A percentile compares a stretch with the other conserved stretches of the same genome.
phyloP scores from a whole-genome alignment of 306 rosid genomes.

The Canavalia ensiformis region DNA sequence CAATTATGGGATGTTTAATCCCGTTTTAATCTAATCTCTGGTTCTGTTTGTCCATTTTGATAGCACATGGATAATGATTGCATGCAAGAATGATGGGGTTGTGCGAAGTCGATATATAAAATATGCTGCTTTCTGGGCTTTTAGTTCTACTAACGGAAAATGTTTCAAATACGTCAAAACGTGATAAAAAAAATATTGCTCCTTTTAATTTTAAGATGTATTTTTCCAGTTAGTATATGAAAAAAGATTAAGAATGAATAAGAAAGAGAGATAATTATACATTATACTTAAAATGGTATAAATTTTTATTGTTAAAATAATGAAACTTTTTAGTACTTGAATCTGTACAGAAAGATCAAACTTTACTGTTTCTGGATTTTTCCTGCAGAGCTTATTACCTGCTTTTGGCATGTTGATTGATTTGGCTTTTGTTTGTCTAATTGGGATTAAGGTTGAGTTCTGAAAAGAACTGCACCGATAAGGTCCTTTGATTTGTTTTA shows the following conservation, averaged over 20 bases:
- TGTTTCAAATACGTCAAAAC: no score
- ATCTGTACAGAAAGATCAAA: no score
- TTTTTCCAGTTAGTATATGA: no score
- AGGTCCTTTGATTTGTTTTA: background rate
- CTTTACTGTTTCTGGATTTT: no score
- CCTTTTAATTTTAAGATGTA: no score
- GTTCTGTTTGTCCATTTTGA: background rate
- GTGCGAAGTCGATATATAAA: background rate
- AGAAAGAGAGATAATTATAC: no score
- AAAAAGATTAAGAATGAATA: no score
- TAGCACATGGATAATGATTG: conserved; percentile 3
- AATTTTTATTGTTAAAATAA: no score
- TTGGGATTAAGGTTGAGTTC: background rate
- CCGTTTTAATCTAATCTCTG: conserved; percentile 9
- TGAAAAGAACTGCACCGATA: background rate
- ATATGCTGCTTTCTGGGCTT: background rate
- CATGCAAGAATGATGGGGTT: background rate
- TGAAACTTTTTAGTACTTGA: no score
- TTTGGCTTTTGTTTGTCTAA: background rate
- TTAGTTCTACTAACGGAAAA: background rate
- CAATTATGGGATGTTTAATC: conserved; percentile 30
- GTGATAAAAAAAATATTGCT: no score
- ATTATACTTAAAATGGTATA: no score
- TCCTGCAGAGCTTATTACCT: background rate
- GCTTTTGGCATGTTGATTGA: background rate